Evolutionary conservation across 768 basidiomycete species (phyloP).

Genomic region (Daedalea quercina): DNA sequence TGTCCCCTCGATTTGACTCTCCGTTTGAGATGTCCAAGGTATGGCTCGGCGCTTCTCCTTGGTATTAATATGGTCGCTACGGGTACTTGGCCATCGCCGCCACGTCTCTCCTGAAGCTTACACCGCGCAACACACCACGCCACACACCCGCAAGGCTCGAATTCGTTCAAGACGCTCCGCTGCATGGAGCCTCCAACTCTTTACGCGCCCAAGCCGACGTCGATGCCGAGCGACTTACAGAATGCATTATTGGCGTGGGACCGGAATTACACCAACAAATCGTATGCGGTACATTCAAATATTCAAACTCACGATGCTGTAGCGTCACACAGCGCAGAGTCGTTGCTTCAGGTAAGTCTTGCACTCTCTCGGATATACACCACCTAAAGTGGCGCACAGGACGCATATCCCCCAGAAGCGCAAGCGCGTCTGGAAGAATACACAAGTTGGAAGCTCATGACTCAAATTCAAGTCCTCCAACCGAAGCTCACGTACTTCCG

Average conservation of each 20-base stretch:
- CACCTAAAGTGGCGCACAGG: neutral
- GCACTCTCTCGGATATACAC: neutral
- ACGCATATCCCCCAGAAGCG: neutral
- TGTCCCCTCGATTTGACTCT: neutral
- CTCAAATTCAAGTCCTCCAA: neutral
- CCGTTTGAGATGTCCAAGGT: neutral
- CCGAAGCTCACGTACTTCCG: neutral
- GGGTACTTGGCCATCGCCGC: no score
- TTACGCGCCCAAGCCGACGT: neutral
- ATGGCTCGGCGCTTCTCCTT: neutral
- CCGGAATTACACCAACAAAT: neutral
- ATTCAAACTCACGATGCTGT: neutral
- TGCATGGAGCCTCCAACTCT: neutral
- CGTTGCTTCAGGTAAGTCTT: neutral
- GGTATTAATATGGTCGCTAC: no score
- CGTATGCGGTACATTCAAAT: neutral
- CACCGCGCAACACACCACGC: neutral
- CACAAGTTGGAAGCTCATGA: neutral
- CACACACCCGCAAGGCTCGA: neutral
- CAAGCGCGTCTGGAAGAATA: neutral
- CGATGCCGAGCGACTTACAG: neutral
- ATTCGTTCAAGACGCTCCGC: neutral
- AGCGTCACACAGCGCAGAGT: no score
- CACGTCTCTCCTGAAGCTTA: no score
- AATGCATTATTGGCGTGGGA: neutral